These are phyloP conservation scores for Aureobasidium sp. DNA, from an alignment of 2,329 filamentous ascomycete species.

Conservation along the genomic window DNA sequence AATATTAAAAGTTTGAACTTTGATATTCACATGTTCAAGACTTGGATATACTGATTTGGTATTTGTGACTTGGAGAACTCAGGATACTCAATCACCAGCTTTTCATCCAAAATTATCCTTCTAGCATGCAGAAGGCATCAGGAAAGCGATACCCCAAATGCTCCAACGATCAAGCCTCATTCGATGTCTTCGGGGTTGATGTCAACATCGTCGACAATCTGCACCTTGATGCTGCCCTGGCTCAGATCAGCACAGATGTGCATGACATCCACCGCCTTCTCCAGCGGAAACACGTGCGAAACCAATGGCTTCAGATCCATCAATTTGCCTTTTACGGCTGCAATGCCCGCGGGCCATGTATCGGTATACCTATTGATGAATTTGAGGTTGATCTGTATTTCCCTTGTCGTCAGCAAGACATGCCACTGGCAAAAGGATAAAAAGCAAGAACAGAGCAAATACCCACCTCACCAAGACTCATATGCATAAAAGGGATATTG, in stretches of 20 bases:
- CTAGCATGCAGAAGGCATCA: background rate
- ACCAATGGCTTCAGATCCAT: conserved; percentile 54
- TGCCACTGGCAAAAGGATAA: background rate
- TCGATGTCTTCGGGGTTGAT: background rate
- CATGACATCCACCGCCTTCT: conserved; percentile 51
- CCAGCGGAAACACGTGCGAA: conserved; percentile 54
- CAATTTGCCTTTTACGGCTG: conserved; percentile 49
- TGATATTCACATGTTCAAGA: too few relatives aligned
- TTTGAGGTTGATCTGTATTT: conserved; percentile 43
- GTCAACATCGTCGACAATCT: conserved; percentile 31
- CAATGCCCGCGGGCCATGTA: conserved; percentile 59
- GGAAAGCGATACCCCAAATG: background rate
- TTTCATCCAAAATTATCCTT: too few relatives aligned
- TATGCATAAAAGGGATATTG: conserved; percentile 30
- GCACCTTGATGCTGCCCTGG: conserved; percentile 51
- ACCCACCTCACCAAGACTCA: conserved; percentile 23
- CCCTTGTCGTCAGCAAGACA: background rate
- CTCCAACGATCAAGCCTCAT: background rate
- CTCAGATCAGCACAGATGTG: conserved; percentile 43
- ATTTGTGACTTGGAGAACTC: too few relatives aligned
- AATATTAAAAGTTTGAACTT: too few relatives aligned
- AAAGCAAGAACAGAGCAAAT: background rate
- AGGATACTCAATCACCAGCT: too few relatives aligned
- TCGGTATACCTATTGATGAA: conserved; percentile 65
- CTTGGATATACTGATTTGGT: too few relatives aligned